Base-by-base conservation (phyloP, 2,329 filamentous ascomycete genomes). In the Fusarium pseudoanthophilum region DNA sequence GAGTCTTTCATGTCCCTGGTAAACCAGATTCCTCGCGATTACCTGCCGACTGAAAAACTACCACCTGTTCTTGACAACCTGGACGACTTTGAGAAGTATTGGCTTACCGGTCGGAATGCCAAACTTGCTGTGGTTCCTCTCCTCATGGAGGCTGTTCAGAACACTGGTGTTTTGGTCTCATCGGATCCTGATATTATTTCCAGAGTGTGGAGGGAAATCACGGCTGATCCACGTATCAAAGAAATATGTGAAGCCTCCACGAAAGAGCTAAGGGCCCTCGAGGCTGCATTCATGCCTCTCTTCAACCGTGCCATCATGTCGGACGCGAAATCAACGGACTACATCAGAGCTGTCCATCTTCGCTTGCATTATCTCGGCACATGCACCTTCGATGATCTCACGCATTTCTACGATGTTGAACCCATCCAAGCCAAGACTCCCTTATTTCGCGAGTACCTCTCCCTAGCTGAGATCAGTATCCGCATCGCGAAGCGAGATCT, bases 391-490 rank as follows among this genome's bases (percentile, higher is more conserved):
- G 77, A 77, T 4, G 72, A 82, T 45, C 69, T 78, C 0, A 67
- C 76, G 1, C 67, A 75, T 13, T 82, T 77, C 34, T 42, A 79
- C 14, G 52, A 79, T 7, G 36, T 74, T 11, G 70, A 75, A 2
- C 46, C 30, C 0, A 14, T 83, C 2, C 30, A 66, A 0, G 59
- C 76, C 11, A 77, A 73, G 4, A 79, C 80, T 0, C 78, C 78
- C 1, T 24, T 75, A 1, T 82, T 81, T 63, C 78, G 78, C 11
- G 80, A 83, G 42, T 83, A 76, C 24, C 65, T 83, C 1, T 78
- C 78, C 0, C 67, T 83, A 8, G 80, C 79, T 11, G 64, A 78
- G 9, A 71, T 80, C 18, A 78, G 79, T 10, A 21, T 75, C 2
- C 67, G 65, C 5, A 61, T 53, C 9, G 73, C 67, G 3, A 72